Percentiles rank a stretch among this genome's conserved stretches.
Evolutionary conservation across 2,329 filamentous ascomycete species (phyloP).

Genomic region (Cercospora brassicicola): DNA sequence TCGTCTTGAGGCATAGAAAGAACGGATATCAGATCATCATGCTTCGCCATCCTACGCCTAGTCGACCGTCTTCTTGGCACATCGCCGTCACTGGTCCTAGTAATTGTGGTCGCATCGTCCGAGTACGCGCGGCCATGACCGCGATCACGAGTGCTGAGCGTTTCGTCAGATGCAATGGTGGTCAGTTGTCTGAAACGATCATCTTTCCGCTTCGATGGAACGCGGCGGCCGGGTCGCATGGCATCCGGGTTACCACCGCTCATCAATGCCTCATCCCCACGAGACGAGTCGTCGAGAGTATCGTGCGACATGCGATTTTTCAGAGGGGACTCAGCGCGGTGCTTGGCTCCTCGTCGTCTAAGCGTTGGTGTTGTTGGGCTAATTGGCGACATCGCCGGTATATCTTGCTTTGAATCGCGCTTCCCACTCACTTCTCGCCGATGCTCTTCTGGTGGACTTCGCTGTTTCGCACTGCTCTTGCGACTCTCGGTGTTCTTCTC

Average conservation of each 20-base stretch:
- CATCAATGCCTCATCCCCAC: constrained; percentile 21
- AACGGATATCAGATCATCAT: constrained; percentile 91
- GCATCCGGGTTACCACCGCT: constrained; percentile 22
- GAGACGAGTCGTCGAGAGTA: constrained; percentile 8
- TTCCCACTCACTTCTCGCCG: constrained; percentile 18
- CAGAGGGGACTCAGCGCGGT: constrained; percentile 44
- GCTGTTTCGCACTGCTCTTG: constrained; percentile 26
- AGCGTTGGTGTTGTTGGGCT: constrained; percentile 34
- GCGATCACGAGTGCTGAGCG: constrained; percentile 40
- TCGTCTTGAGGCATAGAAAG: constrained; percentile 66
- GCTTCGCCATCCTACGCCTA: constrained; percentile 71
- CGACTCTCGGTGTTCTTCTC: constrained; percentile 20
- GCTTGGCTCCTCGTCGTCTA: constrained; percentile 39
- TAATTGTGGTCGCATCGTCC: constrained; percentile 34
- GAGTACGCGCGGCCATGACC: constrained; percentile 32
- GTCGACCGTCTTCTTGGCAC: constrained; percentile 37
- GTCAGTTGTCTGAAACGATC: constrained; percentile 48
- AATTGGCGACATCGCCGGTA: neutral
- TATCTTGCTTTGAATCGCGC: constrained; percentile 10
- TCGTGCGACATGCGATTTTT: constrained; percentile 36
- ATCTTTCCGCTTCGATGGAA: constrained; percentile 17
- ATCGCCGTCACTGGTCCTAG: constrained; percentile 35
- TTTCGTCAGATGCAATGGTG: constrained; percentile 60
- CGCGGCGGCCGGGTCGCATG: constrained; percentile 14
- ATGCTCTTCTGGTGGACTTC: constrained; percentile 26